Evolutionary conservation across 2,329 filamentous ascomycete genomes (phyloP).

Genomic region (Didymella pinodella): DNA sequence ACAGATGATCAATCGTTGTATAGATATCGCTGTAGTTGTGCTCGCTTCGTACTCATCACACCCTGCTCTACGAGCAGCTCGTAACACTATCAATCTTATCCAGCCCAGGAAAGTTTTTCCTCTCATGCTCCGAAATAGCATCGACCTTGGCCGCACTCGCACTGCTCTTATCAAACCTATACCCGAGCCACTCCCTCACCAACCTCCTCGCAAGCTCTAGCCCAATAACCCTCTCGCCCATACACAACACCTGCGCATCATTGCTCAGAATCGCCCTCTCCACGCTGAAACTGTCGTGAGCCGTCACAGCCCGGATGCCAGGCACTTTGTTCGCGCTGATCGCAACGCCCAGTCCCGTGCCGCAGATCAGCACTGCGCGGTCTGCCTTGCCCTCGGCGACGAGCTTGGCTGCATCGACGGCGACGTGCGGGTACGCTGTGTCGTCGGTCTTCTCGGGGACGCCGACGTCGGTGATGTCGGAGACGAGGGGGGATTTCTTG

Average conservation of each 20-base stretch:
- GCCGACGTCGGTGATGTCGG: constrained; percentile 76
- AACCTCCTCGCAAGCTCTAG: constrained; percentile 80
- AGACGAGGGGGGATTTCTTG: constrained; percentile 70
- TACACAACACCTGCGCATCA: constrained; percentile 85
- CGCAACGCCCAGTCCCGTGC: constrained; percentile 85
- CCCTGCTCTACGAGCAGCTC: not conserved
- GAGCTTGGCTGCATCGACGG: constrained; percentile 73
- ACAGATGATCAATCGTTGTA: too few relatives aligned
- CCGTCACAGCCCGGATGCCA: constrained; percentile 85
- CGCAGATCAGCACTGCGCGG: constrained; percentile 82
- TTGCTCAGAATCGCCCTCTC: constrained; percentile 84
- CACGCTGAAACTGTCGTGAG: constrained; percentile 85
- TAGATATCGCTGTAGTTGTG: too few relatives aligned
- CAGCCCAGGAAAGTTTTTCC: constrained; percentile 43
- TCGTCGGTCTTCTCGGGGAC: constrained; percentile 72
- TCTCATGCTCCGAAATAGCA: constrained; percentile 59
- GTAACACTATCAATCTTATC: constrained; percentile 16
- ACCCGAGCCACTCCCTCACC: constrained; percentile 83
- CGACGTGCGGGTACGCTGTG: constrained; percentile 82
- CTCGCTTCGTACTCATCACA: too few relatives aligned
- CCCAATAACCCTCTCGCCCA: constrained; percentile 84
- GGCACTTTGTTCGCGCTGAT: constrained; percentile 90
- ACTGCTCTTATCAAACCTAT: constrained; percentile 75
- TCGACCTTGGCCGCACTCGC: constrained; percentile 66
- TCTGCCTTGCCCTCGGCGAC: constrained; percentile 72